Evolutionary conservation across 495 filamentous ascomycete species (phyloP).

Genomic region (Cercophora sp.): DNA sequence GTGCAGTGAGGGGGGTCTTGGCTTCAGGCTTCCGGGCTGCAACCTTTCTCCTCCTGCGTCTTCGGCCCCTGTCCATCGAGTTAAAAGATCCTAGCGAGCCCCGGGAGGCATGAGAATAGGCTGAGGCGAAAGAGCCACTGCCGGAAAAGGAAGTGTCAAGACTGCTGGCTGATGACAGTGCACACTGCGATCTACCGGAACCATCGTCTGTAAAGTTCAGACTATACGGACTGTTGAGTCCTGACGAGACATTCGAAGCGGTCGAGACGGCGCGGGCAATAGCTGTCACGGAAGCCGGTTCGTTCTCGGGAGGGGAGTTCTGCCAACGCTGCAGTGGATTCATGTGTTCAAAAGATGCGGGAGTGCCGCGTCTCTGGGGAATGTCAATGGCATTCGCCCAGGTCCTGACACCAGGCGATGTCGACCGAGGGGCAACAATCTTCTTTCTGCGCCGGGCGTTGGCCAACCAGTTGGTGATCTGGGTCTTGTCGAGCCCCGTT

Average conservation of each 20-base stretch:
- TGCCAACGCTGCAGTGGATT: slow-evolving; percentile 85
- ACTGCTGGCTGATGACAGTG: slow-evolving; percentile 68
- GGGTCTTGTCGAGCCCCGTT: slow-evolving; percentile 69
- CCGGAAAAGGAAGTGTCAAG: slow-evolving; percentile 67
- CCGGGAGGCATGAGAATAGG: slow-evolving; percentile 63
- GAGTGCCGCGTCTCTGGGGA: slow-evolving; percentile 45
- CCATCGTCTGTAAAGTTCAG: slow-evolving; percentile 59
- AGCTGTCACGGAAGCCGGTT: slow-evolving; percentile 74
- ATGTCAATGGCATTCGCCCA: slow-evolving; percentile 65
- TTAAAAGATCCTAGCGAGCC: slow-evolving; percentile 61
- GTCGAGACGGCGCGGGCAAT: slow-evolving; percentile 68
- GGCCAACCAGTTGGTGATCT: slow-evolving; percentile 84
- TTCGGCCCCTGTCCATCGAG: slow-evolving; percentile 56
- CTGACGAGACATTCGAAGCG: slow-evolving; percentile 45
- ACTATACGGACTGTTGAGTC: slow-evolving; percentile 50
- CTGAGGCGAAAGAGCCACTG: slow-evolving; percentile 66
- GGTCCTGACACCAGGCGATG: slow-evolving; percentile 51
- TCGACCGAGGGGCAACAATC: slow-evolving; percentile 53
- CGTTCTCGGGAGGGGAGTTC: slow-evolving; percentile 80
- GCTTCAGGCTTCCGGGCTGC: slow-evolving; percentile 22
- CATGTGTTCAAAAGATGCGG: slow-evolving; percentile 57
- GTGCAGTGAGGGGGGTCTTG: slow-evolving; percentile 20
- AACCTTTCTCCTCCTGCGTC: slow-evolving; percentile 62
- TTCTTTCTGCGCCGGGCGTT: slow-evolving; percentile 78
- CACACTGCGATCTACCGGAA: slow-evolving; percentile 64